A percentile compares a stretch with the other conserved stretches of the same genome.
Evolutionary conservation across 257 asterid genomes (phyloP).

Genomic region (Parsonsia alboflavescens): DNA sequence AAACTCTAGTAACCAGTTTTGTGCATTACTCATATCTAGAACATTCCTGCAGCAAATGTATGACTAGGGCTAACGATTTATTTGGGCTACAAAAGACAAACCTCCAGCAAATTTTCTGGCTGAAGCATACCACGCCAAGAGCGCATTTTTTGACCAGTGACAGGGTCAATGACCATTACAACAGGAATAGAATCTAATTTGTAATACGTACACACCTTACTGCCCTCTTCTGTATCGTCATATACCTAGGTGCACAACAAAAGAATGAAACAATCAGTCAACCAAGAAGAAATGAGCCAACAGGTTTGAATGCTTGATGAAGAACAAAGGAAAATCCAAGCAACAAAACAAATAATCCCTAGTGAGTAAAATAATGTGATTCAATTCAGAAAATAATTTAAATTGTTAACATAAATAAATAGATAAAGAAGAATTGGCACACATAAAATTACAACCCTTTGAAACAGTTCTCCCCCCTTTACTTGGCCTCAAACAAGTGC

Average conservation of each 20-base stretch:
- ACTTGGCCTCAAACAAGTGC: background rate
- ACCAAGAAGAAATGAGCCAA: slow-evolving; percentile 16
- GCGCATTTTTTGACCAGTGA: slow-evolving; percentile 94
- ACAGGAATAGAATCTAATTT: slow-evolving; percentile 77
- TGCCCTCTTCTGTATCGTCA: slow-evolving; percentile 94
- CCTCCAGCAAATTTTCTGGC: slow-evolving; percentile 92
- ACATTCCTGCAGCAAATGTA: slow-evolving; percentile 2
- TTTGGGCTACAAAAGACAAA: slow-evolving; percentile 15
- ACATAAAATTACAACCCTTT: background rate
- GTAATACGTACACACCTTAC: slow-evolving; percentile 89
- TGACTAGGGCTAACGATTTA: background rate
- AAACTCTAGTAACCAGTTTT: background rate
- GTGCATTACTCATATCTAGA: background rate
- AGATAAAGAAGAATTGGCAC: background rate
- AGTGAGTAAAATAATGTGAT: background rate
- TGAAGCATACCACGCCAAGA: slow-evolving; percentile 96
- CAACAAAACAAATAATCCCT: background rate
- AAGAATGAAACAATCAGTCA: slow-evolving; percentile 15
- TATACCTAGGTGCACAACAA: slow-evolving; percentile 47
- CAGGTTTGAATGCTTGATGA: background rate
- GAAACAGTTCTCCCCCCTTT: background rate
- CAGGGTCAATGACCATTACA: slow-evolving; percentile 76
- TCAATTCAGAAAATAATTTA: background rate
- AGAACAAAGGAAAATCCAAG: background rate
- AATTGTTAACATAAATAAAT: background rate